A percentile compares a stretch with the other conserved stretches of the same genome.
These are phyloP conservation scores for Fusarium protoensiforme DNA, from an alignment of 2,329 filamentous ascomycete species.

Conservation along the genomic window DNA sequence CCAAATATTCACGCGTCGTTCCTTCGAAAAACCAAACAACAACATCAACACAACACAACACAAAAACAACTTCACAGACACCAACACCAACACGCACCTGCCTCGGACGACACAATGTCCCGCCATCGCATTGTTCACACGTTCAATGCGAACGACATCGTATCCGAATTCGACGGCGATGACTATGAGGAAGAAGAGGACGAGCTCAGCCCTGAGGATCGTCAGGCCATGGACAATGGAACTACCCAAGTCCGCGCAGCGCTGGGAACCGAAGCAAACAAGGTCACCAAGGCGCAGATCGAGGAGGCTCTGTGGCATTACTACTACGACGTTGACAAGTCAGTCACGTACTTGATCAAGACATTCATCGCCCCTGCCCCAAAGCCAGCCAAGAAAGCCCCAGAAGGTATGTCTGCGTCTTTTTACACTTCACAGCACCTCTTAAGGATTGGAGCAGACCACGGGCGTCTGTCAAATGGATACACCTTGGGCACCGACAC, in stretches of 20 bases:
- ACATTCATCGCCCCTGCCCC: constrained; percentile 62
- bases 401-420: constrained; percentile 56
- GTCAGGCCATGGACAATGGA: constrained; percentile 67
- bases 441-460: constrained; percentile 48
- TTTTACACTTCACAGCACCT: constrained; percentile 44
- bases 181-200: constrained; percentile 59
- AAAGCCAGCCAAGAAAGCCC: constrained; percentile 56
- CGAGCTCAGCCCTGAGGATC: constrained; percentile 61
- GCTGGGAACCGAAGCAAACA: constrained; percentile 69
- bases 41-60: not conserved
- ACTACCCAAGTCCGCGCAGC: constrained; percentile 73
- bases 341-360: constrained; percentile 82
- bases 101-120: constrained; percentile 32
- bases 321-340: constrained; percentile 91
- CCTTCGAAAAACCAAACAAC: not conserved
- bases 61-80: not conserved
- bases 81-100: not conserved
- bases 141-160: constrained; percentile 59
- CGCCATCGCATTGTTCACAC: constrained; percentile 49
- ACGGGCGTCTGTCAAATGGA: constrained; percentile 30
- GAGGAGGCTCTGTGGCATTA: constrained; percentile 95
- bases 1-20: not conserved
- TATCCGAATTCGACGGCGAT: constrained; percentile 62
- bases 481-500: constrained; percentile 18
- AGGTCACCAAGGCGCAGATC: constrained; percentile 74